These are phyloP conservation scores for Miscanthus lutarioriparius DNA, from an alignment of 176 grass and related monocot genomes.

Conservation along the genomic window DNA sequence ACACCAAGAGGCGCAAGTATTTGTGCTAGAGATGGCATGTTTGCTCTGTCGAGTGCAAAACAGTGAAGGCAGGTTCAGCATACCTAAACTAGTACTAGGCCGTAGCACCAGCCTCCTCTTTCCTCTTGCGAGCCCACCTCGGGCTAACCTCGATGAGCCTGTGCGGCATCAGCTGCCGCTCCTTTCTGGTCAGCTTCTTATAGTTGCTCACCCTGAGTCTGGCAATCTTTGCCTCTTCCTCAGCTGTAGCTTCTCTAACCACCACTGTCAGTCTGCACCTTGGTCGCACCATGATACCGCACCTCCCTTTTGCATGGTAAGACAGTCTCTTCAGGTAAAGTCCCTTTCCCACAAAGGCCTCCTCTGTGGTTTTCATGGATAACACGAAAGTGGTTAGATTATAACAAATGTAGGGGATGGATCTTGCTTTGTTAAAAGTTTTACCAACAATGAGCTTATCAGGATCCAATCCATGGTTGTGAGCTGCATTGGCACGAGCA, in stretches of 20 bases:
- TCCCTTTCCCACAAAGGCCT: constrained; percentile 95
- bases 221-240: constrained; percentile 92
- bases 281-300: constrained; percentile 74
- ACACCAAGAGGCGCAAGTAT: neutral
- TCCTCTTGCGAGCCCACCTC: constrained; percentile 59
- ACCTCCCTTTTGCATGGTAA: constrained; percentile 79
- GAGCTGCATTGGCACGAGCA: constrained; percentile 83
- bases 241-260: constrained; percentile 76
- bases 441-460: constrained; percentile 89
- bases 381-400: neutral
- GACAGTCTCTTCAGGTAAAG: constrained; percentile 77
- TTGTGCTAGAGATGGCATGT: neutral
- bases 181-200: constrained; percentile 80
- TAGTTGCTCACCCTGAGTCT: constrained; percentile 90
- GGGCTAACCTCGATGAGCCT: constrained; percentile 83
- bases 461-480: constrained; percentile 78
- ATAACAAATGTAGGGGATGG: neutral
- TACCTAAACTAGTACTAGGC: neutral
- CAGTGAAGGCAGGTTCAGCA: neutral
- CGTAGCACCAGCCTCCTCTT: constrained; percentile 30
- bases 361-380: constrained; percentile 25
- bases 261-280: constrained; percentile 86
- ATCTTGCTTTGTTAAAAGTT: neutral
- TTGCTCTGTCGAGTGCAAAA: neutral
- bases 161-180: constrained; percentile 83